These are phyloP conservation scores for Macrotyloma uniflorum DNA, from an alignment of 306 rosid genomes.

Conservation along the genomic window DNA sequence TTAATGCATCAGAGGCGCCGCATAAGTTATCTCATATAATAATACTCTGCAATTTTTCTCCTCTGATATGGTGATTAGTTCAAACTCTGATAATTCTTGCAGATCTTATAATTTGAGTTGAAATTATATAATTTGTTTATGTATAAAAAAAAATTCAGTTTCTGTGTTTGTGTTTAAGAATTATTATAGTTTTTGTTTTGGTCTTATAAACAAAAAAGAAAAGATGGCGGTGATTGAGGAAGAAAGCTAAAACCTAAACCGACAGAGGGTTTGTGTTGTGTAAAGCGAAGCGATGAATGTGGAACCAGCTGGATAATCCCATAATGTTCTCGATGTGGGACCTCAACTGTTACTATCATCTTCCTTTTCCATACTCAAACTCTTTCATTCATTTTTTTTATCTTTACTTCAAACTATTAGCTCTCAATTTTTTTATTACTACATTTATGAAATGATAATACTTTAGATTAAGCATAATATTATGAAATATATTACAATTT, in stretches of 20 bases:
- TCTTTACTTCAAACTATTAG: too few species aligned
- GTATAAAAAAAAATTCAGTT: too few species aligned
- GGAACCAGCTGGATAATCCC: slow-evolving; percentile 26
- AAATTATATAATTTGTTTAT: too few species aligned
- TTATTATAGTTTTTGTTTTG: too few species aligned
- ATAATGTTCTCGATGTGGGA: slow-evolving; percentile 24
- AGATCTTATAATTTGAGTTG: too few species aligned
- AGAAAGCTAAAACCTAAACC: background rate
- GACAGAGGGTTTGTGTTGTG: background rate
- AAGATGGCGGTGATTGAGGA: background rate
- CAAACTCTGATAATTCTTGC: background rate
- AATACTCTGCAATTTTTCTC: background rate
- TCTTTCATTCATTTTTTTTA: too few species aligned
- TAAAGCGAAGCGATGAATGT: slow-evolving; percentile 16
- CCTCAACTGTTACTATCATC: background rate
- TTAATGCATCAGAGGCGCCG: slow-evolving; percentile 35
- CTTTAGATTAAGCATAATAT: too few species aligned
- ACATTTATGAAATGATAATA: too few species aligned
- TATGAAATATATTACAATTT: too few species aligned
- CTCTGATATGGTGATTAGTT: background rate
- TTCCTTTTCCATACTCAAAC: slow-evolving; percentile 6
- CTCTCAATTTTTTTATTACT: too few species aligned
- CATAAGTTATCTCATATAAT: background rate
- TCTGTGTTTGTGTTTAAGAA: too few species aligned
- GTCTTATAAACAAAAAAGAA: too few species aligned